phyloP scores from a whole-genome alignment of 352 stramenopile species.

The Globisporangium yorkense region DNA sequence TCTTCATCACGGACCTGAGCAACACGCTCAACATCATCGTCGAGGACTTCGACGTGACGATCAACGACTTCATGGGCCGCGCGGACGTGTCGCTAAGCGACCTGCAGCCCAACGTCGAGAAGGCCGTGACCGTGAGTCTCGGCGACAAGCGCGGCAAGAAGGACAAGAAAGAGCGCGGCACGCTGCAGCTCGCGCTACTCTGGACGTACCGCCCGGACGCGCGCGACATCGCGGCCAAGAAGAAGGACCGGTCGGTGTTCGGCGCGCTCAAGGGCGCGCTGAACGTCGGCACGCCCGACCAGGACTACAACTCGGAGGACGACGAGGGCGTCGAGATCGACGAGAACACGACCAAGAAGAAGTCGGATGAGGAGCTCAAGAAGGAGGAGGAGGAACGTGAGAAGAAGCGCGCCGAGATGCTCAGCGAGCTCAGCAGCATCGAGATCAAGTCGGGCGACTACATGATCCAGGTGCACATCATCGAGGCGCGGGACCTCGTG shows the following conservation, averaged over 20 bases:
- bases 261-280: conserved; percentile 51
- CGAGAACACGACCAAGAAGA: conserved; percentile 44
- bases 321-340: conserved; percentile 39
- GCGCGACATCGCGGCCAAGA: conserved; percentile 38
- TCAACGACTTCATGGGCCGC: conserved; percentile 68
- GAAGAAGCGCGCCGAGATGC: conserved; percentile 68
- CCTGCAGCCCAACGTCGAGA: conserved; percentile 37
- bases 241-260: conserved; percentile 37
- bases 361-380: conserved; percentile 59
- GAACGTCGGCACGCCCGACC: conserved; percentile 28
- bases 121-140: conserved; percentile 35
- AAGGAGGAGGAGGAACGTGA: conserved; percentile 65
- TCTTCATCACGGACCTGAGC: conserved; percentile 34
- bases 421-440: conserved; percentile 71
- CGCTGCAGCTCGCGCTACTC: conserved; percentile 41
- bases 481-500: conserved; percentile 86
- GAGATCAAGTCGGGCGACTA: conserved; percentile 88
- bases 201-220: conserved; percentile 50
- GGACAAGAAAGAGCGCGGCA: conserved; percentile 52
- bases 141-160: conserved; percentile 44
- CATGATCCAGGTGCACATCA: conserved; percentile 86
- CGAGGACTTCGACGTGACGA: conserved; percentile 61
- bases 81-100: conserved; percentile 46
- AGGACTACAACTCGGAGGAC: conserved; percentile 37
- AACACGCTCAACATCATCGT: conserved; percentile 52